A percentile compares a stretch with the other conserved stretches of the same genome.
Evolutionary conservation across 305 asterid species (phyloP).

Genomic region (Stenogyne calaminthoides): DNA sequence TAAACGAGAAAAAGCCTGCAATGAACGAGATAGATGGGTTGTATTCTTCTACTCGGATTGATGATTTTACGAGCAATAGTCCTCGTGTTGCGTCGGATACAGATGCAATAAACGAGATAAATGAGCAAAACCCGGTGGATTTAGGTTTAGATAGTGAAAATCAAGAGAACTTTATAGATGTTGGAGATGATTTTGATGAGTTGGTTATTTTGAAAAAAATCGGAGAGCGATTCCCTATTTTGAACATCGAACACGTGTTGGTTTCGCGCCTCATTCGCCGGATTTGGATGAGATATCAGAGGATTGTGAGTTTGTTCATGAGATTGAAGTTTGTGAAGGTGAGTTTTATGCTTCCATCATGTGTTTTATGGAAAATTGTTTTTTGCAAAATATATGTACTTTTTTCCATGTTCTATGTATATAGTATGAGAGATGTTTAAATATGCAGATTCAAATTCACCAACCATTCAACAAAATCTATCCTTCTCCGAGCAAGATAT

Average conservation of each 20-base stretch:
- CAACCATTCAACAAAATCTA: conserved; percentile 18
- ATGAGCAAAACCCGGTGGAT: background rate
- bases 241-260: conserved; percentile 15
- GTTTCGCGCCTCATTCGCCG: conserved; percentile 16
- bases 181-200: conserved; percentile 39
- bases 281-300: conserved; percentile 30
- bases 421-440: background rate
- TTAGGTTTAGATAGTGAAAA: conserved; percentile 34
- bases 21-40: no score
- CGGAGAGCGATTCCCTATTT: conserved; percentile 36
- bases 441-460: conserved; percentile 30
- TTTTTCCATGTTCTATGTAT: background rate
- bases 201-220: conserved; percentile 32
- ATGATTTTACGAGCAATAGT: conserved; percentile 37
- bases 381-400: no score
- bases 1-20: no score
- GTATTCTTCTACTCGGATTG: conserved; percentile 40
- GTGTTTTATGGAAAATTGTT: no score
- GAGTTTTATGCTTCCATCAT: background rate
- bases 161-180: conserved; percentile 38
- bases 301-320: conserved; percentile 27
- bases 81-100: background rate
- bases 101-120: no score
- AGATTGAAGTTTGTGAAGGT: conserved; percentile 34
- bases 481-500: conserved; percentile 20